These are phyloP conservation scores for Tilletia caries DNA, from an alignment of 1,284 basidiomycete genomes.

Conservation along the genomic window DNA sequence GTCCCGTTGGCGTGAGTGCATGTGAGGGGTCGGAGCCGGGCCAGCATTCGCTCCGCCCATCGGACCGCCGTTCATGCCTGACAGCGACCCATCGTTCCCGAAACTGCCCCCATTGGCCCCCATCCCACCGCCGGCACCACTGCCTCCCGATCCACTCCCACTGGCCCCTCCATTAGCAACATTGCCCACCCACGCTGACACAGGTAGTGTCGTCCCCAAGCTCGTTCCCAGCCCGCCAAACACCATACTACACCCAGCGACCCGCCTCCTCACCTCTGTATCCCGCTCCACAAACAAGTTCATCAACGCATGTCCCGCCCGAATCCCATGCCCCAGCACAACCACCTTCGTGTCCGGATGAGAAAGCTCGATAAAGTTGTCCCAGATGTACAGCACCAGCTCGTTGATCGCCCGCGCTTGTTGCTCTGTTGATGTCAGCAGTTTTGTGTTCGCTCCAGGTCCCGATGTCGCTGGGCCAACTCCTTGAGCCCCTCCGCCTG, in stretches of 20 bases:
- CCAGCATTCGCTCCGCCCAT: constrained; percentile 8
- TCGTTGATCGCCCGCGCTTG: constrained; percentile 62
- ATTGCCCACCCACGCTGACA: constrained; percentile 5
- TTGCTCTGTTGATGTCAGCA: constrained; percentile 50
- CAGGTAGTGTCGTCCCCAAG: not conserved
- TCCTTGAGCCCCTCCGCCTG: not conserved
- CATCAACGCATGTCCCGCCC: constrained; percentile 7
- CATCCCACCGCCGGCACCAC: not conserved
- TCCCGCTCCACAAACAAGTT: constrained; percentile 7
- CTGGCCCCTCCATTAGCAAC: not conserved
- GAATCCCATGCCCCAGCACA: not conserved
- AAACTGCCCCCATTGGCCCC: not conserved
- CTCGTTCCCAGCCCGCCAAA: constrained; percentile 4
- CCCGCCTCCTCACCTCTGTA: not conserved
- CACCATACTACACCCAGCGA: not conserved
- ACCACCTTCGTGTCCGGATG: constrained; percentile 8
- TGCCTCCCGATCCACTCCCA: not conserved
- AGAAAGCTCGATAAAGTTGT: constrained; percentile 79
- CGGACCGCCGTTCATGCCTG: not conserved
- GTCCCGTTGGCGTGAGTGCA: not conserved
- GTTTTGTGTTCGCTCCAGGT: constrained; percentile 13
- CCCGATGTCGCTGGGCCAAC: constrained; percentile 2
- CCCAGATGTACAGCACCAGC: constrained; percentile 81
- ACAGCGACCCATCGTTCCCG: not conserved
- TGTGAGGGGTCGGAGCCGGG: not conserved